Evolutionary conservation across 495 filamentous ascomycete species (phyloP), one percentile per base, ranked within the genome.

Genomic region (Evansstolkia leycettana): DNA sequence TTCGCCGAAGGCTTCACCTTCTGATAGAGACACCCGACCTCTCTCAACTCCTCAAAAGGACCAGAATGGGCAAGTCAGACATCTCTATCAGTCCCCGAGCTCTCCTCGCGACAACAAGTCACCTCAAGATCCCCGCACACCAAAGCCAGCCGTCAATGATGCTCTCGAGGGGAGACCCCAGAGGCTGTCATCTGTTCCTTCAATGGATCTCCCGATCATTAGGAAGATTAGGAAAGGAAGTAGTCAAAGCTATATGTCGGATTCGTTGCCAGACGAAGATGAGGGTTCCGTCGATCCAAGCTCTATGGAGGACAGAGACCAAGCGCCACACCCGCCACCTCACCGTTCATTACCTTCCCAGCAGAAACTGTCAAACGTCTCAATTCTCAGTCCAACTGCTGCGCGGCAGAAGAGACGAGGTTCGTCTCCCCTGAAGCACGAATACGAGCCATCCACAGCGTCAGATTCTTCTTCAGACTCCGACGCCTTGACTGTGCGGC

Each of bases 361-460:
- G 38, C 44, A 47, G 48, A 79, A 62, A 62, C 65, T 45, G 54
- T 48, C 61, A 30, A 69, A 68, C 26, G 55, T 60, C 23, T 73
- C 72, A 23, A 61, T 72, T 3, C 60, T 73, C 11, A 36, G 68
- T 59, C 31, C 55, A 37, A 44, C 49, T 43, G 30, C 48, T 50
- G 40, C 43, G 16, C 64, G 60, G 17, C 53, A 69, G 8, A 80
- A 72, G 46, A 70, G 89, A 18, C 73, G 84, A 5, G 81, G 78
- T 17, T 96, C 92, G 3, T 96, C 92, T 7, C 92, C 92, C 7
- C 67, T 99, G 38, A 99, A 99, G 58, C 90, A 95, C 47, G 87
- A 99, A 61, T 99, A 94, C 47, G 82, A 85, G 43, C 92, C 92
- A 2, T 96, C 90, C 1, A 88, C 84, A 27, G 75, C 74, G 34